Evolutionary conservation across 164 flowering plant genomes (phyloP).

Genomic region (Hamamelis virginiana): DNA sequence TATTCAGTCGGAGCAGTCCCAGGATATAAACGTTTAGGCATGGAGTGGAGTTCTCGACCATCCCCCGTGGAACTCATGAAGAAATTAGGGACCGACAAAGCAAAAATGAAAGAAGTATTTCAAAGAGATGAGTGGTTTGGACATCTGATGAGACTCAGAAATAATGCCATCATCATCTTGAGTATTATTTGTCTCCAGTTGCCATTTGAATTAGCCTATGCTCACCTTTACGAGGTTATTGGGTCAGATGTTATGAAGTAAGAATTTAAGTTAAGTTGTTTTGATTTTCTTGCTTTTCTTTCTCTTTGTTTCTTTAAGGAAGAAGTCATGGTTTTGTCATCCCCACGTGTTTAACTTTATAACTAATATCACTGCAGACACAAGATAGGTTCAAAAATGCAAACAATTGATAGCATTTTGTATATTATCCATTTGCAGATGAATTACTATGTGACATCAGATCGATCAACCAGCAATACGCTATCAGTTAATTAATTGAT

Average conservation of each 20-base stretch:
- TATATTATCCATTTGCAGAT: too few species aligned
- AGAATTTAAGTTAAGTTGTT: conserved; percentile 12
- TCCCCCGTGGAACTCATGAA: conserved; percentile 42
- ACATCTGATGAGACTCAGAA: conserved; percentile 72
- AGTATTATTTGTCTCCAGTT: conserved; percentile 91
- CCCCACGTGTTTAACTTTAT: not conserved
- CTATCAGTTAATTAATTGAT: too few species aligned
- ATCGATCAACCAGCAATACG: too few species aligned
- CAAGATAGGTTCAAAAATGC: too few species aligned
- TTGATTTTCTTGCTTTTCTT: not conserved
- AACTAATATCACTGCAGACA: too few species aligned
- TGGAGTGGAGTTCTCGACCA: conserved; percentile 38
- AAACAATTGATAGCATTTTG: too few species aligned
- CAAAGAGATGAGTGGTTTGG: conserved; percentile 89
- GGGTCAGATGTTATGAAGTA: conserved; percentile 64
- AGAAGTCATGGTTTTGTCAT: not conserved
- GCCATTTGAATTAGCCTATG: conserved; percentile 96
- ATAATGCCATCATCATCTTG: conserved; percentile 71
- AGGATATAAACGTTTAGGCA: conserved; percentile 38
- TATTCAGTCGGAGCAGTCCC: conserved; percentile 38
- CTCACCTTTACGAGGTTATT: conserved; percentile 78
- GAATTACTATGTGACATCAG: too few species aligned
- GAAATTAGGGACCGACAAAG: conserved; percentile 39
- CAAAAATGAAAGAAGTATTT: conserved; percentile 50
- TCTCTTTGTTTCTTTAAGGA: not conserved